These are phyloP conservation scores for Moesziomyces globuligerus DNA, from an alignment of 1,284 basidiomycete genomes.

Conservation along the genomic window DNA sequence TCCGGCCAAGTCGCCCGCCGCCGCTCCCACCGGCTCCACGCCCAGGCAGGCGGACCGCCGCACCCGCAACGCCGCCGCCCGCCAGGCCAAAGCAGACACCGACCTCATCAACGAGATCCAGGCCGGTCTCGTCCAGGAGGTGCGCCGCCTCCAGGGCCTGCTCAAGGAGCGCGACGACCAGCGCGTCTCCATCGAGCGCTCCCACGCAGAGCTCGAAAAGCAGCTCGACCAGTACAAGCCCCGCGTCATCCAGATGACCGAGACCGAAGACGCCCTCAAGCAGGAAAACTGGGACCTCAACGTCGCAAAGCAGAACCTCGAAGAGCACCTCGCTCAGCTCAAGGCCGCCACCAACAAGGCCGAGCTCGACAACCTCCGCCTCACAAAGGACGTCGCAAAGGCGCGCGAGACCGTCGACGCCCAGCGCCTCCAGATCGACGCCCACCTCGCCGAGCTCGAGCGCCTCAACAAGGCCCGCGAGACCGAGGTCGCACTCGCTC, in stretches of 20 bases:
- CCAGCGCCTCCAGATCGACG: slow-evolving; percentile 86
- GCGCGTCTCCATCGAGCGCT: slow-evolving; percentile 39
- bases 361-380: slow-evolving; percentile 83
- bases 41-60: slow-evolving; percentile 51
- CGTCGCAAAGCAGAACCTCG: slow-evolving; percentile 87
- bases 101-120: slow-evolving; percentile 61
- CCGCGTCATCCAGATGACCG: slow-evolving; percentile 54
- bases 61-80: slow-evolving; percentile 55
- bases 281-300: slow-evolving; percentile 99
- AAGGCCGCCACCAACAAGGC: slow-evolving; percentile 77
- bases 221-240: slow-evolving; percentile 60
- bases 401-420: slow-evolving; percentile 82
- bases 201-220: slow-evolving; percentile 54
- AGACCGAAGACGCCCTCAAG: slow-evolving; percentile 77
- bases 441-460: slow-evolving; percentile 75
- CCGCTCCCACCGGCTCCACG: slow-evolving; percentile 27
- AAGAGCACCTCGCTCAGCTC: slow-evolving; percentile 76
- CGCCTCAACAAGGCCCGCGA: slow-evolving; percentile 88
- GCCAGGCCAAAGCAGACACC: slow-evolving; percentile 52
- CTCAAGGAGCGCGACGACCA: slow-evolving; percentile 57
- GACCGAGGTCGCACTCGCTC: slow-evolving; percentile 87
- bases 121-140: slow-evolving; percentile 55
- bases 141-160: slow-evolving; percentile 54
- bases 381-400: slow-evolving; percentile 78
- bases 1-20: slow-evolving; percentile 38